phyloP scores from a whole-genome alignment of 2,329 filamentous ascomycete genomes.

The Annulohypoxylon truncatum region DNA sequence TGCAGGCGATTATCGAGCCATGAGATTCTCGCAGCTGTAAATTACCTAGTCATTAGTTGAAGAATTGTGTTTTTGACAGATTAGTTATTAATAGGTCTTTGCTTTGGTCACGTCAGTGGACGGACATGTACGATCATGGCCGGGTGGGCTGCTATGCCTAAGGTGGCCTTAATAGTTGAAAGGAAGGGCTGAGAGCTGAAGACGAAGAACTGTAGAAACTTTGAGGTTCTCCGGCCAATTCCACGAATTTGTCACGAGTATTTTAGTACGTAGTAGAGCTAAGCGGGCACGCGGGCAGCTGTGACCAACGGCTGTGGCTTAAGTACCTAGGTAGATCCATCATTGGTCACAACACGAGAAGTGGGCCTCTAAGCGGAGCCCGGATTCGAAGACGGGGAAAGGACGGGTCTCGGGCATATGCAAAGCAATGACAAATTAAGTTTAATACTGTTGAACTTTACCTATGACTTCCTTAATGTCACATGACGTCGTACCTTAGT shows the following conservation, averaged over 20 bases:
- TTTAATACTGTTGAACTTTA: neutral
- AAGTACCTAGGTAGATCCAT: neutral
- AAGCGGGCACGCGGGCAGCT: slow-evolving; percentile 14
- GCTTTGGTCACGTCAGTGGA: neutral
- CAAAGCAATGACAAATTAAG: slow-evolving; percentile 9
- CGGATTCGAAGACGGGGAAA: slow-evolving; percentile 13
- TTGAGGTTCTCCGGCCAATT: slow-evolving; percentile 12
- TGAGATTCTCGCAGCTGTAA: neutral
- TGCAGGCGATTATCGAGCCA: slow-evolving; percentile 24
- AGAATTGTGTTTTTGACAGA: neutral
- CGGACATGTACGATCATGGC: slow-evolving; percentile 13
- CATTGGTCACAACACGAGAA: neutral
- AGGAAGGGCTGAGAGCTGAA: slow-evolving; percentile 11
- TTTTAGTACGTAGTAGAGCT: slow-evolving; percentile 5
- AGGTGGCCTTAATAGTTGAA: slow-evolving; percentile 1
- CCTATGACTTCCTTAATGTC: no score
- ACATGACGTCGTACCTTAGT: no score
- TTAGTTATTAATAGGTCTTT: slow-evolving; percentile 8
- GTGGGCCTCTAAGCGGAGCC: slow-evolving; percentile 17
- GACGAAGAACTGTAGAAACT: slow-evolving; percentile 14
- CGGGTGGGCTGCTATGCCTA: neutral
- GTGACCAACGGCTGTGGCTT: slow-evolving; percentile 21
- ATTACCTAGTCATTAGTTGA: neutral
- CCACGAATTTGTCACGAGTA: slow-evolving; percentile 18
- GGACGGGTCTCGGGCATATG: slow-evolving; percentile 12